Conservation (phyloP, 371 early-diverging fungal genomes). For the Funneliformis caledonium region DNA sequence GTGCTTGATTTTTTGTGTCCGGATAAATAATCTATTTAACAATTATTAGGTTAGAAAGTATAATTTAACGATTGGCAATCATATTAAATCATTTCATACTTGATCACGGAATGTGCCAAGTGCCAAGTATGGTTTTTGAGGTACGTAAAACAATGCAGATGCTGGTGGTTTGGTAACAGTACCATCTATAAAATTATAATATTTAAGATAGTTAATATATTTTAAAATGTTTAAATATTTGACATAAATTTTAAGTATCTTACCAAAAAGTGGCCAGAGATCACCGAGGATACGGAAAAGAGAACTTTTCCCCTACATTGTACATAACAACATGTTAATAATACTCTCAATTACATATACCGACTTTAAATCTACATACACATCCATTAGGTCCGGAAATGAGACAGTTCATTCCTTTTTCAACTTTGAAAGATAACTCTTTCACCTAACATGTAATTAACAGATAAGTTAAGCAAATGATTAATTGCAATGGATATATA, state of each 20-base stretch:
- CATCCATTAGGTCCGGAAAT: slow-evolving; percentile 94
- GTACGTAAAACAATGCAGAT: slow-evolving; percentile 88
- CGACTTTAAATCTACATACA: slow-evolving; percentile 45
- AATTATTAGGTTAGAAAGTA: neutral
- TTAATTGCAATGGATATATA: neutral
- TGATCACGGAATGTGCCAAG: slow-evolving; percentile 93
- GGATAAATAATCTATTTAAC: slow-evolving; percentile 70
- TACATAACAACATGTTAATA: neutral
- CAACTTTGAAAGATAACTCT: slow-evolving; percentile 81
- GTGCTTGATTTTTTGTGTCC: slow-evolving; percentile 63
- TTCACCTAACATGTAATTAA: slow-evolving; percentile 51
- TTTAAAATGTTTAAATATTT: neutral
- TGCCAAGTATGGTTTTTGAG: slow-evolving; percentile 93
- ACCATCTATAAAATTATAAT: slow-evolving; percentile 57
- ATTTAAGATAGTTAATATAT: neutral
- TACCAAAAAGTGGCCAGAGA: slow-evolving; percentile 83
- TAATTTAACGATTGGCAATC: neutral
- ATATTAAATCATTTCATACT: slow-evolving; percentile 41
- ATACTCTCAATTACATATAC: neutral
- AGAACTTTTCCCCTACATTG: slow-evolving; percentile 74
- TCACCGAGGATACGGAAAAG: slow-evolving; percentile 94
- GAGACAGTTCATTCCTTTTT: slow-evolving; percentile 82
- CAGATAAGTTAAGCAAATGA: neutral
- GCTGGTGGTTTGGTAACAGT: slow-evolving; percentile 80
- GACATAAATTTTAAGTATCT: slow-evolving; percentile 4